Conservation (phyloP, 345 rosid species). For the Camelina neglecta region DNA sequence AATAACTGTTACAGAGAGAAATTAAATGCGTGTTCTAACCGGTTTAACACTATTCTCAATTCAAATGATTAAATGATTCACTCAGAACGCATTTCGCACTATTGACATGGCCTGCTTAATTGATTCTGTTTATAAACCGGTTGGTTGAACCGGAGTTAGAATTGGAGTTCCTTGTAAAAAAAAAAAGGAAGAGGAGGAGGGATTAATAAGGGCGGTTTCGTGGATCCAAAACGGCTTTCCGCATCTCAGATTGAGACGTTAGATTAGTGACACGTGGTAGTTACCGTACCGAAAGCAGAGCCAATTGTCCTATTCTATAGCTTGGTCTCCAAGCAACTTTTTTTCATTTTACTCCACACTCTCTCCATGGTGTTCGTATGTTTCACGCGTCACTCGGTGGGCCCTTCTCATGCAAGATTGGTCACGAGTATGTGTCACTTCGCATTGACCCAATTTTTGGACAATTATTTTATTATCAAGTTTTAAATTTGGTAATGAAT, state of each 20-base stretch:
- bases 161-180: no score
- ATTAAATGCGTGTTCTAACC: conserved; percentile 21
- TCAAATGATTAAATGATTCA: neutral
- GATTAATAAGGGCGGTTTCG: conserved; percentile 3
- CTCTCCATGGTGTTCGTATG: neutral
- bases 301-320: conserved; percentile 26
- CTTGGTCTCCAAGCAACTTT: conserved; percentile 45
- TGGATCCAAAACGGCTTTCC: conserved; percentile 40
- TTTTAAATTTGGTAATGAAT: neutral
- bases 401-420: neutral
- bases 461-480: neutral
- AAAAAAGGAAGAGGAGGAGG: neutral
- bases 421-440: conserved; percentile 31
- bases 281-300: conserved; percentile 38
- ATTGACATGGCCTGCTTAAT: no score
- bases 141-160: conserved; percentile 14
- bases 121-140: neutral
- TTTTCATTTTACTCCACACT: neutral
- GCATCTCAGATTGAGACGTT: conserved; percentile 42
- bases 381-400: neutral
- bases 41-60: neutral
- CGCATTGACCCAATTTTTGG: conserved; percentile 12
- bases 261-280: conserved; percentile 37
- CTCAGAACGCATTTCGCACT: neutral
- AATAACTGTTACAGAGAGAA: conserved; percentile 7